Conservation (phyloP, 2,329 filamentous ascomycete genomes). For the Atkinsonella hypoxylon region DNA sequence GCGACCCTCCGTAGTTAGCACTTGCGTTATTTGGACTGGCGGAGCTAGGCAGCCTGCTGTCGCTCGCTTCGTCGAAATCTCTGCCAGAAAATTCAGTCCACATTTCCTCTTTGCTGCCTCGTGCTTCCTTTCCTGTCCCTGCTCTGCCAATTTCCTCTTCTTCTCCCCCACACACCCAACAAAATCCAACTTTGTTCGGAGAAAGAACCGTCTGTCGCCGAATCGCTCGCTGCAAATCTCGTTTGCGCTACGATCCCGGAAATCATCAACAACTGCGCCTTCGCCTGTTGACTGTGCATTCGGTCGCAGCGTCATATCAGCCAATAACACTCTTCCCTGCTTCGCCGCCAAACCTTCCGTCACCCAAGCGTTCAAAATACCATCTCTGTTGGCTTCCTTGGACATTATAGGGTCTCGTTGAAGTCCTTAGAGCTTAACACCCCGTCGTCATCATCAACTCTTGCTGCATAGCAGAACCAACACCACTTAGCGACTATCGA, state of each 20-base stretch:
- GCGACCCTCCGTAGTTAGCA: too few species aligned
- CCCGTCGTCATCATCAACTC: neutral
- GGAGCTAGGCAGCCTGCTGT: too few species aligned
- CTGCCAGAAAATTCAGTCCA: slow-evolving; percentile 11
- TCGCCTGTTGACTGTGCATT: slow-evolving; percentile 8
- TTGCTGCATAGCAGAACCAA: slow-evolving; percentile 6
- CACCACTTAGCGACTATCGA: slow-evolving; percentile 20
- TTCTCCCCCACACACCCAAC: slow-evolving; percentile 3
- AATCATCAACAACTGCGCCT: neutral
- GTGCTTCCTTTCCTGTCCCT: slow-evolving; percentile 10
- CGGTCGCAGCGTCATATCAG: slow-evolving; percentile 11
- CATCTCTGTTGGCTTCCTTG: neutral
- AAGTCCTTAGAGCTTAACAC: neutral
- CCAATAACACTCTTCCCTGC: neutral
- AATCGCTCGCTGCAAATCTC: neutral
- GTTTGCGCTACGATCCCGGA: neutral
- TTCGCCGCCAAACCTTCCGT: neutral
- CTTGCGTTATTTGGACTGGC: too few species aligned
- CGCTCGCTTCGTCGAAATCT: slow-evolving; percentile 4
- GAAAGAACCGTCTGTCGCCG: slow-evolving; percentile 1
- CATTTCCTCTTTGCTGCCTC: slow-evolving; percentile 6
- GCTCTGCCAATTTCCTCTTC: slow-evolving; percentile 4
- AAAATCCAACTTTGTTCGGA: slow-evolving; percentile 5
- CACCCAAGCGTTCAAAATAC: too few species aligned
- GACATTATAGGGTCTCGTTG: neutral